Conservation (phyloP, 164 flowering plant genomes). For the Pachysandra terminalis region DNA sequence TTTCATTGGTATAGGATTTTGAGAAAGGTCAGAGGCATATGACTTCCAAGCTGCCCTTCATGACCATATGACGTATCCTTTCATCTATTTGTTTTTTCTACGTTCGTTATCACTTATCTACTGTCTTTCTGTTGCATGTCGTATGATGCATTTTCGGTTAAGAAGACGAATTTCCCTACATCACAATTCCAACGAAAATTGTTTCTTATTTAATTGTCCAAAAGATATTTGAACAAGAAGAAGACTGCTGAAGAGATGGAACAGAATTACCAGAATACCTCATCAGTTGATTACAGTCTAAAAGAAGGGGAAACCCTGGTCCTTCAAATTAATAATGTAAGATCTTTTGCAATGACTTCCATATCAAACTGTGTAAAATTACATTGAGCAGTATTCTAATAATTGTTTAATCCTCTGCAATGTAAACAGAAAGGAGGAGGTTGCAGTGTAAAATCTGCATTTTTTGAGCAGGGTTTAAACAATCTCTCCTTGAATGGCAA, state of each 20-base stretch:
- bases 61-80: slow-evolving; percentile 89
- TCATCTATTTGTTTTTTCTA: not conserved
- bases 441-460: slow-evolving; percentile 38
- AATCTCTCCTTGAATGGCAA: slow-evolving; percentile 64
- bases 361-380: not conserved
- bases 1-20: slow-evolving; percentile 91
- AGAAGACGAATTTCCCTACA: not conserved
- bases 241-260: slow-evolving; percentile 99
- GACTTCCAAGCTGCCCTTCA: slow-evolving; percentile 99
- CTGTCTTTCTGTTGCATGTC: not conserved
- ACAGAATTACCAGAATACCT: slow-evolving; percentile 69
- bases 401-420: not conserved
- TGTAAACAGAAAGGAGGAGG: slow-evolving; percentile 46
- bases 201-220: slow-evolving; percentile 8
- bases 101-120: not conserved
- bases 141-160: not conserved
- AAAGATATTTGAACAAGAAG: slow-evolving; percentile 90
- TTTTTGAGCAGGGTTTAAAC: slow-evolving; percentile 55
- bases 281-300: slow-evolving; percentile 86
- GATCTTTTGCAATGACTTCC: slow-evolving; percentile 15
- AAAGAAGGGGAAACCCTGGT: slow-evolving; percentile 92
- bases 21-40: slow-evolving; percentile 94
- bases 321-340: slow-evolving; percentile 77
- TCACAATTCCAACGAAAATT: not conserved
- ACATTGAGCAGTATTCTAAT: not conserved